Conservation (phyloP, 768 basidiomycete species). For the Suillus subaureus region DNA sequence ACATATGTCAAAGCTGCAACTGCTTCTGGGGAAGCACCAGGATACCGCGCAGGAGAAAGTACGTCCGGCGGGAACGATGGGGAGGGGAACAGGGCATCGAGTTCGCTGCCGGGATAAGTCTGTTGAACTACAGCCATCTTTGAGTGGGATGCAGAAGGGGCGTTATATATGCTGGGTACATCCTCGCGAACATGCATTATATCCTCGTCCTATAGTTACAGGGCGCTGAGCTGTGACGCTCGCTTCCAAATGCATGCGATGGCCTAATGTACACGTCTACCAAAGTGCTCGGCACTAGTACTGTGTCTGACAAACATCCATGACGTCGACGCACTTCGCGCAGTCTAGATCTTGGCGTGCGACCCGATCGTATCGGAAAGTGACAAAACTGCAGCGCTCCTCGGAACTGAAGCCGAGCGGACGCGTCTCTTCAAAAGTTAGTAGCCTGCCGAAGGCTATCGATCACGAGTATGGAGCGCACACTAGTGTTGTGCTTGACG, state of each 20-base stretch:
- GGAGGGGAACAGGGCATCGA: slow-evolving; percentile 12
- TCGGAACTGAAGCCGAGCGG: background rate
- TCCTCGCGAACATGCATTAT: background rate
- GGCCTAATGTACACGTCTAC: background rate
- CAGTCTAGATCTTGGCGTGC: too few species aligned
- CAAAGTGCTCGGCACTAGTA: background rate
- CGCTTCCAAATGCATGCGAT: background rate
- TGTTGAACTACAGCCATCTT: background rate
- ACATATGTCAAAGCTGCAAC: slow-evolving; percentile 29
- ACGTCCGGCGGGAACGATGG: slow-evolving; percentile 10
- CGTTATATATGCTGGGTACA: background rate
- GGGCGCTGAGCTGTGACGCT: background rate
- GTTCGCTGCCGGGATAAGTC: background rate
- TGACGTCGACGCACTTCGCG: too few species aligned
- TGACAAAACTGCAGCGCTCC: background rate
- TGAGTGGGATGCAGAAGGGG: background rate
- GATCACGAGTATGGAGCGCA: background rate
- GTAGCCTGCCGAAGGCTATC: too few species aligned
- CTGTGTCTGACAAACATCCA: background rate
- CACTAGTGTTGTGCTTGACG: background rate
- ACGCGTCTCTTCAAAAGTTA: background rate
- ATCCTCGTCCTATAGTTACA: background rate
- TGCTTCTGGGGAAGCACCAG: slow-evolving; percentile 25
- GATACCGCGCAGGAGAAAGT: slow-evolving; percentile 6
- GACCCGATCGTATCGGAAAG: background rate